A percentile compares a stretch with the other conserved stretches of the same genome.
phyloP scores from a whole-genome alignment of 1,284 basidiomycete genomes.

The Boletus mariae region DNA sequence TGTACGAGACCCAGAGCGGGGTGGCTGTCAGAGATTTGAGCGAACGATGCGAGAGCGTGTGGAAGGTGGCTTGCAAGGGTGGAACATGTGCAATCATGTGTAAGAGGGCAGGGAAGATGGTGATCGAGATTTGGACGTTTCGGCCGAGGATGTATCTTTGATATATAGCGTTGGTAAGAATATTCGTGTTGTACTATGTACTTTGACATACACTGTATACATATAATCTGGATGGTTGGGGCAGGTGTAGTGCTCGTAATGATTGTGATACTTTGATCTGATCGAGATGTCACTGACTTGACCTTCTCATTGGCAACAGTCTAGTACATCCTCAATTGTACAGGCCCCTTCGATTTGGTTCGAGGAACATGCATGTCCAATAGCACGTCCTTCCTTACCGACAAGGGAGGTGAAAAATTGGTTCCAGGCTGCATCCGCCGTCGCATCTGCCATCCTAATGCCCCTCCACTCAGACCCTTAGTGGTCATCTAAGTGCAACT shows the following conservation, averaged over 20 bases:
- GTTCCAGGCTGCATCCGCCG: neutral
- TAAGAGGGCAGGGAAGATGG: conserved; percentile 79
- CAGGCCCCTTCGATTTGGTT: no score
- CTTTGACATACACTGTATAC: neutral
- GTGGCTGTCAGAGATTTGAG: conserved; percentile 73
- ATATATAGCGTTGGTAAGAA: conserved; percentile 4
- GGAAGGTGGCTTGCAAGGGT: conserved; percentile 79
- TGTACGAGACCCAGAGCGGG: conserved; percentile 79
- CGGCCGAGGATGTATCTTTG: conserved; percentile 38
- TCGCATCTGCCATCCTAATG: conserved; percentile 10
- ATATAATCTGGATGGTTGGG: neutral
- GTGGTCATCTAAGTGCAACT: no score
- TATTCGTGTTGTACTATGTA: conserved; percentile 8
- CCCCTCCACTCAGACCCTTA: conserved; percentile 17
- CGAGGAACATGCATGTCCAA: no score
- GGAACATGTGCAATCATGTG: conserved; percentile 84
- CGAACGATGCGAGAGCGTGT: conserved; percentile 78
- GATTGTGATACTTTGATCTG: no score
- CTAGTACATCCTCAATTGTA: no score
- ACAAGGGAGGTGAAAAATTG: conserved; percentile 14
- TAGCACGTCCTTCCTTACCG: neutral
- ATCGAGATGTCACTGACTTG: no score
- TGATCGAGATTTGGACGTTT: conserved; percentile 87
- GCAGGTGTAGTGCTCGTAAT: no score
- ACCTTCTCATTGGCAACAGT: no score